Conservation (phyloP, 169 alveolate species). For the Sarcocystis neurona region DNA sequence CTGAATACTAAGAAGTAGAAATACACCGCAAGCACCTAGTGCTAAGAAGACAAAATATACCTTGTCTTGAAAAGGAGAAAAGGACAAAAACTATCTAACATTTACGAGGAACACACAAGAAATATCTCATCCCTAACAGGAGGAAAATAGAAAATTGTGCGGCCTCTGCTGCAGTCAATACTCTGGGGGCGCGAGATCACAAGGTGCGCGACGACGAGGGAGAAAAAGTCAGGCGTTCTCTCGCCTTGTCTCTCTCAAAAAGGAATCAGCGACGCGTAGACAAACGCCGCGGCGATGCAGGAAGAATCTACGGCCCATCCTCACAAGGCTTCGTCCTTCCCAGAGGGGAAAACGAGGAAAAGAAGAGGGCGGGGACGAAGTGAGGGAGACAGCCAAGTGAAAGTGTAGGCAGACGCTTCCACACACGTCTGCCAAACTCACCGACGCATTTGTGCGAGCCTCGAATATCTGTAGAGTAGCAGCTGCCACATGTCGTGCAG, state of each 20-base stretch:
- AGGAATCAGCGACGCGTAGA: neutral
- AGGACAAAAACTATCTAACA: no score
- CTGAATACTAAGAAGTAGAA: no score
- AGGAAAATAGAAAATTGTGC: no score
- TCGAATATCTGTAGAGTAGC: constrained; percentile 65
- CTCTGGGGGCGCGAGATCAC: no score
- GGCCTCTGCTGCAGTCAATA: no score
- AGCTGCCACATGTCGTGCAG: constrained; percentile 75
- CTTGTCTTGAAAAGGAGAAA: no score
- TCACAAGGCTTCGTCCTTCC: neutral
- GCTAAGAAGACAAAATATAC: no score
- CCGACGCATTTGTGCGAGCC: constrained; percentile 72
- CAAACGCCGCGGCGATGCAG: neutral
- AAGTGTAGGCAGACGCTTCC: neutral
- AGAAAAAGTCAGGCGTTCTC: neutral
- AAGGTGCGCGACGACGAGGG: no score
- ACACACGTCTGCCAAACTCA: neutral
- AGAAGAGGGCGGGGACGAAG: neutral
- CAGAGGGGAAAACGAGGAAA: neutral
- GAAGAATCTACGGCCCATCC: neutral
- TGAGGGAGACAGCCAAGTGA: neutral
- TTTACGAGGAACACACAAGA: no score
- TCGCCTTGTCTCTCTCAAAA: neutral
- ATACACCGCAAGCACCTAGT: no score
- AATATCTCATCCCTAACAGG: no score